Percentiles rank a stretch among this genome's conserved stretches.
These are phyloP conservation scores for Infundibulicybe gibba DNA, from an alignment of 768 basidiomycete species.

Conservation along the genomic window DNA sequence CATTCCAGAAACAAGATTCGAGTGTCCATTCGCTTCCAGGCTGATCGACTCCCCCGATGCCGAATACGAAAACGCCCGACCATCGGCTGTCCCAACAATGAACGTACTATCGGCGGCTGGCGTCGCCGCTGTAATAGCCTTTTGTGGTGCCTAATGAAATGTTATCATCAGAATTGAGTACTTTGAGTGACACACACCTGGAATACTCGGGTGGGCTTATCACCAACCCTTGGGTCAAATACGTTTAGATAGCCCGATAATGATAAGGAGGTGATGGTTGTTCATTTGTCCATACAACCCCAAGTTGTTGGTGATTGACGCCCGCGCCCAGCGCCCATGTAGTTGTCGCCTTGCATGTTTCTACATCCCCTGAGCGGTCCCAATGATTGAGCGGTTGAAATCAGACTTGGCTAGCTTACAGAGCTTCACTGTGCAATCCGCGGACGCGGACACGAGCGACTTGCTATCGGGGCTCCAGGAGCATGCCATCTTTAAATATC, in stretches of 20 bases:
- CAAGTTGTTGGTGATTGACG: constrained; percentile 82
- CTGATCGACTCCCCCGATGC: constrained; percentile 37
- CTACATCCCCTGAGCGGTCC: constrained; percentile 72
- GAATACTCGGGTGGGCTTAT: constrained; percentile 58
- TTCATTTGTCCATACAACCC: constrained; percentile 77
- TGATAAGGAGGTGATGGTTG: constrained; percentile 78
- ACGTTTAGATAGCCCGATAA: constrained; percentile 79
- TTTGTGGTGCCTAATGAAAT: constrained; percentile 67
- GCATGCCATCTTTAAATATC: constrained; percentile 52
- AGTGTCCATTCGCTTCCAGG: constrained; percentile 66
- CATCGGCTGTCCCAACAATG: constrained; percentile 78
- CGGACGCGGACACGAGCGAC: constrained; percentile 75
- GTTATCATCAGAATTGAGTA: neutral
- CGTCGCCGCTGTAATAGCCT: constrained; percentile 66
- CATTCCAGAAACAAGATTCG: constrained; percentile 65
- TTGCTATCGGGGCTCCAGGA: constrained; percentile 81
- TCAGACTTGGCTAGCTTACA: constrained; percentile 45
- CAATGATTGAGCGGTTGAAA: neutral
- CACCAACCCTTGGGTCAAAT: constrained; percentile 69
- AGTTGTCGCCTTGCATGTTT: constrained; percentile 59
- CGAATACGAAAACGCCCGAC: constrained; percentile 67
- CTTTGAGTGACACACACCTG: constrained; percentile 38
- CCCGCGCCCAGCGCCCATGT: constrained; percentile 74
- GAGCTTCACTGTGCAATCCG: constrained; percentile 83
- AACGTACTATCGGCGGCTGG: constrained; percentile 54